Conservation (phyloP, 2,329 filamentous ascomycete genomes). For the Paracoccidioides brasiliensis region DNA sequence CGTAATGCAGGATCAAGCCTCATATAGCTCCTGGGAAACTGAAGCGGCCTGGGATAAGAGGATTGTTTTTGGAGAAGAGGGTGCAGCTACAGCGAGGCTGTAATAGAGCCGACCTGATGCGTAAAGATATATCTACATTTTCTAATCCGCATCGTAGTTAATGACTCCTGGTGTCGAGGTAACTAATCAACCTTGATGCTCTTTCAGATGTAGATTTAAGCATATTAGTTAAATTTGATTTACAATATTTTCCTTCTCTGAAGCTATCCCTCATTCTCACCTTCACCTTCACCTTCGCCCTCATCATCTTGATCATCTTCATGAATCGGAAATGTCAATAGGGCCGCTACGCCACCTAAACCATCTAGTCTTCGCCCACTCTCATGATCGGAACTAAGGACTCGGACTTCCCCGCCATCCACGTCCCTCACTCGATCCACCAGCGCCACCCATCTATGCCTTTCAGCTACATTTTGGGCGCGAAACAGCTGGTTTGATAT, state of each 20-base stretch:
- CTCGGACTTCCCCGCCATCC: slow-evolving; percentile 72
- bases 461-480: slow-evolving; percentile 60
- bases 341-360: slow-evolving; percentile 75
- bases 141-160: too few relatives aligned
- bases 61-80: slow-evolving; percentile 11
- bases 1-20: slow-evolving; percentile 3
- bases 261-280: not conserved
- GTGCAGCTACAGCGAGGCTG: not conserved
- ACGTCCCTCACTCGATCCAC: slow-evolving; percentile 74
- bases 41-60: slow-evolving; percentile 11
- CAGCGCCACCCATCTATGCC: slow-evolving; percentile 69
- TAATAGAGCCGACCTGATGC: not conserved
- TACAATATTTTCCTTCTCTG: too few relatives aligned
- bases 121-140: too few relatives aligned
- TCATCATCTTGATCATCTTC: slow-evolving; percentile 63
- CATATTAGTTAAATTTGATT: too few relatives aligned
- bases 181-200: too few relatives aligned
- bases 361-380: slow-evolving; percentile 76
- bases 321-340: slow-evolving; percentile 75
- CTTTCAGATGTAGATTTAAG: too few relatives aligned
- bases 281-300: not conserved
- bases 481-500: slow-evolving; percentile 83
- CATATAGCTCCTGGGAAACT: slow-evolving; percentile 6
- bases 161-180: too few relatives aligned
- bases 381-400: slow-evolving; percentile 90